Evolutionary conservation across 2,329 filamentous ascomycete genomes (phyloP), one percentile per base, ranked within the genome.

Genomic region (Microsporum ferrugineum): DNA sequence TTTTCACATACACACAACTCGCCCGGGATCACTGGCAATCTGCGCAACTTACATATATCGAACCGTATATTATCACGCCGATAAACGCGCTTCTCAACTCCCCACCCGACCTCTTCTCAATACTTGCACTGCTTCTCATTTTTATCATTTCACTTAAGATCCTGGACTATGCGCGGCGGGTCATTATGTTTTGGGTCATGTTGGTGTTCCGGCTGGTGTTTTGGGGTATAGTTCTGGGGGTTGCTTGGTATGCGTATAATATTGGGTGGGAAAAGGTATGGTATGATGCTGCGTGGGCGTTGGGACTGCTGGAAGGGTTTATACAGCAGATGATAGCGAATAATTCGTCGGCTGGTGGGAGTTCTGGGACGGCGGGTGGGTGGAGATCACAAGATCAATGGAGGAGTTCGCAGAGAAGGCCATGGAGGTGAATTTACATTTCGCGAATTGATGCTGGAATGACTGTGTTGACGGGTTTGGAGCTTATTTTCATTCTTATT

Each of bases 121-220:
- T 76, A 23, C 58, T 75, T 5, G 61, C 85, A 6, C 76, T 88
- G 2, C 74, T 86, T 51, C 66, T 85, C 34, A 75, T 85, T 60
- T 73, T 92, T 58, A 78, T 90, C 70, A 71, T 91, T 61, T 80
- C 79, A 10, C 74, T 86, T 62, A 82, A 83, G 65, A 77, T 94
- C 47, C 75, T 86, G 65, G 81, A 86, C 71, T 87, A 88, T 76
- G 77, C 90, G 17, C 84, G 85, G 63, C 82, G 89, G 63, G 76
- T 89, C 23, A 79, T 95, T 62, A 77, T 90, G 69, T 95, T 86
- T 77, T 90, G 89, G 84, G 82, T 90, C 59, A 78, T 82, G n/a
- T 70, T 95, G 60, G 79, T 80, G 8, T 72, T 89, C 64, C 76
- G 81, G 29, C 66, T 90, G 47, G 71, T 82, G 1, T 84, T 90